Percentiles rank a stretch among this genome's conserved stretches.
phyloP scores from a whole-genome alignment of 805 yeast species.

The Monosporozyma solicola region DNA sequence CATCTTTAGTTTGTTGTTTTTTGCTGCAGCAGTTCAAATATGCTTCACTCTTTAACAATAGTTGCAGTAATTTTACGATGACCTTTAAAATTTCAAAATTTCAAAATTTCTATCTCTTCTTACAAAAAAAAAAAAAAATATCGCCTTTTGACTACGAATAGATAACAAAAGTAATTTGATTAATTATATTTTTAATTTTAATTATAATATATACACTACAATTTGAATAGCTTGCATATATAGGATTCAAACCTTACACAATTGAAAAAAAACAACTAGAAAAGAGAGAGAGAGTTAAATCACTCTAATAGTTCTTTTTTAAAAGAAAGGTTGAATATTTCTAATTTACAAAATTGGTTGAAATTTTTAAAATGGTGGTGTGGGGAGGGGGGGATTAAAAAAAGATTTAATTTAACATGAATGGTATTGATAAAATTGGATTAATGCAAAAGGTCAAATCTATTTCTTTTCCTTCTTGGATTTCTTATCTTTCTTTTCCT shows the following conservation, averaged over 20 bases:
- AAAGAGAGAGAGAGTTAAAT: neutral
- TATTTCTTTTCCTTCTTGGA: slow-evolving; percentile 29
- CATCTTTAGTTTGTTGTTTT: slow-evolving; percentile 8
- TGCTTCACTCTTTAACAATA: neutral
- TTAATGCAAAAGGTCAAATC: neutral
- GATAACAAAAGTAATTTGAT: neutral
- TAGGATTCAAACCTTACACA: neutral
- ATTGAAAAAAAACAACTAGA: neutral
- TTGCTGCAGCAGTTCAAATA: no score
- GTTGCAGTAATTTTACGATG: neutral
- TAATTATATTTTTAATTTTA: neutral
- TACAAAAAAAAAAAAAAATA: no score
- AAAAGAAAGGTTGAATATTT: neutral
- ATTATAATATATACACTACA: neutral
- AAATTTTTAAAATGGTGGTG: neutral
- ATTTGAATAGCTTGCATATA: neutral
- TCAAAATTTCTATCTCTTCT: no score
- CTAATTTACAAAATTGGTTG: slow-evolving; percentile 17
- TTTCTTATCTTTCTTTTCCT: slow-evolving; percentile 15
- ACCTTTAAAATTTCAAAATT: neutral
- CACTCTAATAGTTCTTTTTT: neutral
- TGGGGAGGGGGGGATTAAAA: neutral
- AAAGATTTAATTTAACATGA: neutral
- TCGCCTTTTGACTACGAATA: neutral
- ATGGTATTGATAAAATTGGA: neutral